A percentile compares a stretch with the other conserved stretches of the same genome.
phyloP scores from a whole-genome alignment of 192 early-diverging fungal genomes.

The Coemansia sp. region DNA sequence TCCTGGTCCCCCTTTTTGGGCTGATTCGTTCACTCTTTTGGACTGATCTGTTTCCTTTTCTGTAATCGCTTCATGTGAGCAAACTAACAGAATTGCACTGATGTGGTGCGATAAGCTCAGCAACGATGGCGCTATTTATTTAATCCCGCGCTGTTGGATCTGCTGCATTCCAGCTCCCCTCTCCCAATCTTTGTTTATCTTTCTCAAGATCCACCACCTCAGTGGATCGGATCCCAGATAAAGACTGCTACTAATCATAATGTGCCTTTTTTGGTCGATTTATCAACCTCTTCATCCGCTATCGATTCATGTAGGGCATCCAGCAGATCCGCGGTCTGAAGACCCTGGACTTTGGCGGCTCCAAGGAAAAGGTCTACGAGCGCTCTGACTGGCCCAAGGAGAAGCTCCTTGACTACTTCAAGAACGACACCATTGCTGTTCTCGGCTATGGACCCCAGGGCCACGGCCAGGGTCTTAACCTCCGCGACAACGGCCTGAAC shows the following conservation, averaged over 20 bases:
- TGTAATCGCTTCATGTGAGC: neutral
- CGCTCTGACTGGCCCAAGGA: constrained; percentile 90
- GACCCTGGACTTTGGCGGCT: constrained; percentile 93
- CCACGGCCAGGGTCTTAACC: constrained; percentile 90
- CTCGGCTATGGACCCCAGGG: constrained; percentile 97
- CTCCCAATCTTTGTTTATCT: neutral
- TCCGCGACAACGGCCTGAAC: constrained; percentile 95
- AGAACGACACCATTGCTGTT: constrained; percentile 88
- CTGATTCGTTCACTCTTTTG: no score
- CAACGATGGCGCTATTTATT: neutral
- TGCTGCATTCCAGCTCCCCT: neutral
- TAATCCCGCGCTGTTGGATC: neutral
- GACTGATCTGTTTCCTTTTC: no score
- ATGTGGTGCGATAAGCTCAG: neutral
- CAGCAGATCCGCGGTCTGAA: constrained; percentile 79
- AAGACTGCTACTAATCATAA: neutral
- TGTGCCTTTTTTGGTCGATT: neutral
- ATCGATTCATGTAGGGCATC: constrained; percentile 45
- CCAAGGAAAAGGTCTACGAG: constrained; percentile 91
- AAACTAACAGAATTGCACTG: neutral
- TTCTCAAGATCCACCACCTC: neutral
- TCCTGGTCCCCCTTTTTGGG: no score
- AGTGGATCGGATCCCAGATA: neutral
- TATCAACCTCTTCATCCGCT: no score
- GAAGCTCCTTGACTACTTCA: constrained; percentile 88